Percentiles rank a stretch among this genome's conserved stretches.
Evolutionary conservation across 2,329 filamentous ascomycete species (phyloP).

Genomic region (Sporothrix dimorphospora): DNA sequence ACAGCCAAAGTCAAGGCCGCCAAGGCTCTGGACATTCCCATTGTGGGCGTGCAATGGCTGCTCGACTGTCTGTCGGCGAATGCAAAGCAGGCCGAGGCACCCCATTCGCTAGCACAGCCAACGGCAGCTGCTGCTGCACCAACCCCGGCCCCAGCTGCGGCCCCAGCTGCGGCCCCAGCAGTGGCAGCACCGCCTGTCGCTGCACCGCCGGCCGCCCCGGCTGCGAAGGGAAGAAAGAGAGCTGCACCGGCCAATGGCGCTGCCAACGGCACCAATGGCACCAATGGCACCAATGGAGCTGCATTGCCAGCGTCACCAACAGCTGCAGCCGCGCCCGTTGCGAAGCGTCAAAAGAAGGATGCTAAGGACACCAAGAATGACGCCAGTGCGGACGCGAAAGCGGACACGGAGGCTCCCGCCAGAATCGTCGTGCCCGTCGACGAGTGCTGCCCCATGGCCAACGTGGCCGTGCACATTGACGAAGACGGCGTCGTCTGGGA

Average conservation of each 20-base stretch:
- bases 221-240: slow-evolving; percentile 13
- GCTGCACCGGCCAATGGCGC: slow-evolving; percentile 11
- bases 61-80: slow-evolving; percentile 54
- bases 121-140: background rate
- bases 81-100: slow-evolving; percentile 44
- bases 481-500: slow-evolving; percentile 71
- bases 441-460: slow-evolving; percentile 44
- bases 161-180: background rate
- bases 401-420: background rate
- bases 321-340: slow-evolving; percentile 27
- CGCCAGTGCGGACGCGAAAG: slow-evolving; percentile 27
- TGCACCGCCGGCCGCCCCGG: background rate
- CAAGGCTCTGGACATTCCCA: slow-evolving; percentile 50
- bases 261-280: background rate
- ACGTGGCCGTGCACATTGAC: slow-evolving; percentile 66
- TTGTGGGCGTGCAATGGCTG: slow-evolving; percentile 67
- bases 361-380: background rate
- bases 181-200: background rate
- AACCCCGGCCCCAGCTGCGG: background rate
- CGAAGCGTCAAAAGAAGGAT: slow-evolving; percentile 20
- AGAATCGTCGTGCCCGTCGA: slow-evolving; percentile 56
- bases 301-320: background rate
- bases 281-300: background rate
- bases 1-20: slow-evolving; percentile 58
- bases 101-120: slow-evolving; percentile 27